Percentiles rank a stretch among this genome's conserved stretches.
phyloP scores from a whole-genome alignment of 1,284 basidiomycete genomes.

The Leccinum pachyderme region DNA sequence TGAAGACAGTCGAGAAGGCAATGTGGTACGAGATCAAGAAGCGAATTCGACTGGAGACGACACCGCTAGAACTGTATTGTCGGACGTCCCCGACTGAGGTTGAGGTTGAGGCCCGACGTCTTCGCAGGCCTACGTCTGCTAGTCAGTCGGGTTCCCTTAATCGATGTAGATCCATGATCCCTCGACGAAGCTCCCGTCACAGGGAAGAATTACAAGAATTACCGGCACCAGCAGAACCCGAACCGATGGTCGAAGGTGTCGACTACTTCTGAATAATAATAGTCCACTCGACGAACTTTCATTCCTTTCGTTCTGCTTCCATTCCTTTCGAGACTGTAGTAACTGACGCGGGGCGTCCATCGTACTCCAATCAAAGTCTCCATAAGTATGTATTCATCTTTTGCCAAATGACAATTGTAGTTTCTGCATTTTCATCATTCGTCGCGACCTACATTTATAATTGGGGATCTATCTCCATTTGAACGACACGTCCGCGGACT shows the following conservation, averaged over 20 bases:
- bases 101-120: not conserved
- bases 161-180: slow-evolving; percentile 4
- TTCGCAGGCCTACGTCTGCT: slow-evolving; percentile 6
- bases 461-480: slow-evolving; percentile 8
- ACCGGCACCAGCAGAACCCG: not conserved
- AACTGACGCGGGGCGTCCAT: not conserved
- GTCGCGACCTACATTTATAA: not conserved
- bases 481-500: not conserved
- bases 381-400: slow-evolving; percentile 9
- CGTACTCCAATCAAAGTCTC: not conserved
- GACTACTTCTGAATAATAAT: slow-evolving; percentile 24
- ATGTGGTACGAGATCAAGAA: slow-evolving; percentile 29
- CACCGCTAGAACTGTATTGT: slow-evolving; percentile 25
- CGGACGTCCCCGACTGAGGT: slow-evolving; percentile 7
- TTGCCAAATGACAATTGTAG: not conserved
- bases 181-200: not conserved
- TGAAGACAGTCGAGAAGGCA: slow-evolving; percentile 33
- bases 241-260: slow-evolving; percentile 21
- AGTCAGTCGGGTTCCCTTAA: not conserved
- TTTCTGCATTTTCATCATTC: not conserved
- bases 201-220: not conserved
- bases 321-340: not conserved
- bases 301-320: not conserved
- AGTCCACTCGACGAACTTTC: not conserved
- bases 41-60: slow-evolving; percentile 28